These are phyloP conservation scores for Durotheca rogersii DNA, from an alignment of 495 filamentous ascomycete genomes.

Conservation along the genomic window DNA sequence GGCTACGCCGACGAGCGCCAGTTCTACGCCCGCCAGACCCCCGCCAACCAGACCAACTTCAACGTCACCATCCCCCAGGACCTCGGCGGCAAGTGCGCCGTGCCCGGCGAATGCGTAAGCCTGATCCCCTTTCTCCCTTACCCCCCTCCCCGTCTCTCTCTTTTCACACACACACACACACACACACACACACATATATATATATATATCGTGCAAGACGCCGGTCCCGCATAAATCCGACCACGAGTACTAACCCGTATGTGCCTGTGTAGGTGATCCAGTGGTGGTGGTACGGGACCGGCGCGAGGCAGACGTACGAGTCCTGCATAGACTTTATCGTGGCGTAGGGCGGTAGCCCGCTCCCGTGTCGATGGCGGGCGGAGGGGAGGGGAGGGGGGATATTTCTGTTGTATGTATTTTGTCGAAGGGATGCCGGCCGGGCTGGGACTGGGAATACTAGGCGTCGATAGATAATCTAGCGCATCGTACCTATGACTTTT, in stretches of 20 bases:
- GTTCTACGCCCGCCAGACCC: conserved; percentile 57
- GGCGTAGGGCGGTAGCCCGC: conserved; percentile 17
- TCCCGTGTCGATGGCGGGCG: not conserved
- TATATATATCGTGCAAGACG: too few species aligned
- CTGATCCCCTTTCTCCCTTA: not conserved
- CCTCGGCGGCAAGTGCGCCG: conserved; percentile 56
- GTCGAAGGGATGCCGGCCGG: not conserved
- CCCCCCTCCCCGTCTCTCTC: not conserved
- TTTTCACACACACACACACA: too few species aligned
- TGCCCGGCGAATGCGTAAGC: conserved; percentile 60
- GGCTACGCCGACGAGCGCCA: conserved; percentile 43
- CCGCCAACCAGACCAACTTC: conserved; percentile 62
- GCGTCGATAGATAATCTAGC: not conserved
- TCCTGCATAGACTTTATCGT: conserved; percentile 70
- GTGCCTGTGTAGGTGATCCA: conserved; percentile 56
- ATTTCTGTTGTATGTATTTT: too few species aligned
- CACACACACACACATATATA: too few species aligned
- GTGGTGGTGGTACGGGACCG: conserved; percentile 68
- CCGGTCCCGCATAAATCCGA: too few species aligned
- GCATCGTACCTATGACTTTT: too few species aligned
- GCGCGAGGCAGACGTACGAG: conserved; percentile 71
- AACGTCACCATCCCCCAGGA: conserved; percentile 62
- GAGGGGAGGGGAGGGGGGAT: too few species aligned
- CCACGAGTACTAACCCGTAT: not conserved
- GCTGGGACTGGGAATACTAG: not conserved